phyloP scores from a whole-genome alignment of 2,329 filamentous ascomycete genomes.

The Fusarium protoensiforme region DNA sequence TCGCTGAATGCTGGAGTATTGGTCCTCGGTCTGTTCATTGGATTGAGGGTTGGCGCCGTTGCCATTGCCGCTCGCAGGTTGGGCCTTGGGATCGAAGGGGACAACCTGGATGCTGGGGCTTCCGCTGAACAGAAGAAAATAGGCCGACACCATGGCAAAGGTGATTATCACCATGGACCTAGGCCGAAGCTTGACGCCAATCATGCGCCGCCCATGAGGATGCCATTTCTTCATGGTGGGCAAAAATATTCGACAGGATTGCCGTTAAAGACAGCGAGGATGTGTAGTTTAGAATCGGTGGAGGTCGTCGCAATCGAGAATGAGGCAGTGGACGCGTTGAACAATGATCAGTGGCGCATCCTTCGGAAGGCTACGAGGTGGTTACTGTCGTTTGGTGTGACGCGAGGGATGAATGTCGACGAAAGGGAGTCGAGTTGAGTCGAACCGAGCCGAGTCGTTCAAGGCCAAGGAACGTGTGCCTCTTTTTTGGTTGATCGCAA shows the following conservation, averaged over 20 bases:
- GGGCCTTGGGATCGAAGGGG: slow-evolving; percentile 30
- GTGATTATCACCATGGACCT: slow-evolving; percentile 55
- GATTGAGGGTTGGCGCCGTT: slow-evolving; percentile 5
- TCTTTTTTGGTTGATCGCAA: slow-evolving; percentile 10
- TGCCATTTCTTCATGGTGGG: slow-evolving; percentile 49
- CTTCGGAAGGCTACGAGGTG: slow-evolving; percentile 14
- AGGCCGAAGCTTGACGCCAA: slow-evolving; percentile 52
- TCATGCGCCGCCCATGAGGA: slow-evolving; percentile 43
- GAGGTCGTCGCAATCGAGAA: slow-evolving; percentile 10
- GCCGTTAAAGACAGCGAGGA: slow-evolving; percentile 10
- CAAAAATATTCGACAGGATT: slow-evolving; percentile 1
- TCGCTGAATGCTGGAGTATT: slow-evolving; percentile 24
- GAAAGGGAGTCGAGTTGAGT: neutral
- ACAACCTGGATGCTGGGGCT: slow-evolving; percentile 49
- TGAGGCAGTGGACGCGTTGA: slow-evolving; percentile 3
- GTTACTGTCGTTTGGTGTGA: slow-evolving; percentile 8
- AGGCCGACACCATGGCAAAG: slow-evolving; percentile 54
- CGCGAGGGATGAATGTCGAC: slow-evolving; percentile 15
- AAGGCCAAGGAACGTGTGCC: neutral
- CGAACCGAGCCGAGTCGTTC: neutral
- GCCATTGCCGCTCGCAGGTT: neutral
- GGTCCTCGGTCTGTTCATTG: slow-evolving; percentile 16
- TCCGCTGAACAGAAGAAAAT: slow-evolving; percentile 55
- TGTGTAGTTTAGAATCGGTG: neutral
- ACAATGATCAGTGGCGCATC: slow-evolving; percentile 35